Percentiles rank a stretch among this genome's conserved stretches.
Evolutionary conservation across 768 basidiomycete species (phyloP).

Genomic region (Candolleomyces aberdarensis): DNA sequence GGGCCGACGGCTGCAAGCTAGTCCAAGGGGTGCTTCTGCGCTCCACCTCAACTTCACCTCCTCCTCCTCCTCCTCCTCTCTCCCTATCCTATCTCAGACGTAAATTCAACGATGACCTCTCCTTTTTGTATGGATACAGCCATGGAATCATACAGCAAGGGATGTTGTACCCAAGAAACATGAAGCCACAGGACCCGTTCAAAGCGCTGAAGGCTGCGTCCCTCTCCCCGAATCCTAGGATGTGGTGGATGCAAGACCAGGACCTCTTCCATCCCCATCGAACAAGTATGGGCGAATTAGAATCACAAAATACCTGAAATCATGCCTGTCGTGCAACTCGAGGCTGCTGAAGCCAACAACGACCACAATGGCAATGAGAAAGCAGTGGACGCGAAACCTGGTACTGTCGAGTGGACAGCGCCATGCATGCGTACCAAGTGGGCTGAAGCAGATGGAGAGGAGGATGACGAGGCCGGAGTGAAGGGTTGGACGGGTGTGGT

Average conservation of each 20-base stretch:
- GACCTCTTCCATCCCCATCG: slow-evolving; percentile 74
- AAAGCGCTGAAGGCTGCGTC: slow-evolving; percentile 55
- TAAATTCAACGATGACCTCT: no score
- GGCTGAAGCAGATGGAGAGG: slow-evolving; percentile 40
- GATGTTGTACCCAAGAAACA: slow-evolving; percentile 26
- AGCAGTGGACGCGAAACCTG: slow-evolving; percentile 3
- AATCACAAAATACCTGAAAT: slow-evolving; percentile 30
- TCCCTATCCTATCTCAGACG: no score
- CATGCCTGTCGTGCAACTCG: no score
- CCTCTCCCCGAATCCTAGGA: slow-evolving; percentile 33
- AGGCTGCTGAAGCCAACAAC: neutral
- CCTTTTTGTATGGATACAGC: no score
- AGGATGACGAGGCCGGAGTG: slow-evolving; percentile 27
- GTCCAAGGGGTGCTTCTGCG: slow-evolving; percentile 65
- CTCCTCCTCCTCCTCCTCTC: no score
- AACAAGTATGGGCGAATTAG: slow-evolving; percentile 56
- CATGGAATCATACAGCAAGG: slow-evolving; percentile 50
- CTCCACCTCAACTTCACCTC: slow-evolving; percentile 52
- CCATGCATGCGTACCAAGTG: no score
- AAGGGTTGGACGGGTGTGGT: no score
- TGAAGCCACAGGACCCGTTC: slow-evolving; percentile 37
- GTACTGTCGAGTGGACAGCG: slow-evolving; percentile 52
- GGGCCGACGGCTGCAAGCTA: slow-evolving; percentile 34
- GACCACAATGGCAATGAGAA: no score
- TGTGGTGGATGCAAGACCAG: slow-evolving; percentile 52